Conservation (phyloP, 2,329 filamentous ascomycete genomes). For the Colletotrichum sp. region DNA sequence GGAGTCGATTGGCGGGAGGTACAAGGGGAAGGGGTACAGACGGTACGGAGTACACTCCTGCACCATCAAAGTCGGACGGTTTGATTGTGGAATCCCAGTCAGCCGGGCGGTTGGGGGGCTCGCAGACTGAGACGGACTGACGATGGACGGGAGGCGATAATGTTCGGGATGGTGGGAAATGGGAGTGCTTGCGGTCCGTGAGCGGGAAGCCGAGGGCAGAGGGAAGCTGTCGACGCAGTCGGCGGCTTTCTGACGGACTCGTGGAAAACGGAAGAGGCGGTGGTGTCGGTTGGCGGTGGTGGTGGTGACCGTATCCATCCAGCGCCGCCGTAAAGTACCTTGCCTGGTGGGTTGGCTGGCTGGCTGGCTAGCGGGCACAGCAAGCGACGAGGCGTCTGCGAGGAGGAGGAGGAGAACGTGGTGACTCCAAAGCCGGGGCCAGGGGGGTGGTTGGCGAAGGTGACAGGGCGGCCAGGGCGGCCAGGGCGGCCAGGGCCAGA, state of each 20-base stretch:
- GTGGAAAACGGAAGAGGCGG: neutral
- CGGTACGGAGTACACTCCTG: neutral
- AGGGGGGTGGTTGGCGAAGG: slow-evolving; percentile 7
- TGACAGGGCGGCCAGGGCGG: slow-evolving; percentile 1
- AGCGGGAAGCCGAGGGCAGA: neutral
- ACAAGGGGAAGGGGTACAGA: slow-evolving; percentile 18
- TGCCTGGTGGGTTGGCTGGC: neutral
- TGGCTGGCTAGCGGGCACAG: neutral
- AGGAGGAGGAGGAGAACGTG: neutral
- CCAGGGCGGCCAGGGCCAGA: slow-evolving; percentile 8
- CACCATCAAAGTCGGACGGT: slow-evolving; percentile 2
- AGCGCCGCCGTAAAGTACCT: neutral
- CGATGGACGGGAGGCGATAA: slow-evolving; percentile 3
- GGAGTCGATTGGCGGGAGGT: slow-evolving; percentile 17
- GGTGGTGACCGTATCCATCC: neutral
- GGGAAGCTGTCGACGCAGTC: neutral
- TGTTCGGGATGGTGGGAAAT: neutral
- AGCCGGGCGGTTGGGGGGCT: slow-evolving; percentile 16
- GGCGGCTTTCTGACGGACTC: neutral
- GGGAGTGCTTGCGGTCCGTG: neutral
- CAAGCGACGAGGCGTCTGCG: neutral
- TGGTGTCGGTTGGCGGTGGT: neutral
- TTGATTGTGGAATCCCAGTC: slow-evolving; percentile 15
- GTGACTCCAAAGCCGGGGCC: neutral
- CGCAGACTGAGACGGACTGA: neutral